Base-by-base conservation (phyloP, 1,139 yeast genomes). In the Yamadazyma conglobata region DNA sequence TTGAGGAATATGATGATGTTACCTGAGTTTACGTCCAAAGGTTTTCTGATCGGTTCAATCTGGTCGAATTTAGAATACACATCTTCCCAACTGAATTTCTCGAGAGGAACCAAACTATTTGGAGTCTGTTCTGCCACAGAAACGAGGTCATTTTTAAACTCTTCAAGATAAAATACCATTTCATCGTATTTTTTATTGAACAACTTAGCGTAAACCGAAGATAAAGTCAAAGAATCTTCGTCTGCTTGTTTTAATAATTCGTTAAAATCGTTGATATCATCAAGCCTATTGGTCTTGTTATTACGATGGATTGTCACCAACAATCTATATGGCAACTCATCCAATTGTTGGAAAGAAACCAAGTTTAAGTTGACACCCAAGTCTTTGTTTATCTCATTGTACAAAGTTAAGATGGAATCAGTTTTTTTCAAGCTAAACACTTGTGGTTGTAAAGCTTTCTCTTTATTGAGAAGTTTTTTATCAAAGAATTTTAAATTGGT, bases 241-340 rank as follows among this genome's bases (percentile, higher is more conserved):
- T 15, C 13, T 8, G 24, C 25, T 8, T 23, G 30, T 17, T 22
- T 20, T 3, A 50, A 27, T 10, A 37, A 30, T 19, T 32, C 39
- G 8, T 61, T 60, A 4, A 57, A 62, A 2, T 69, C 64, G 10
- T 85, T 52, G 3, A 70, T 73, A 4, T 62, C 49, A 38, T 78
- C 82, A 1, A 85, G 73, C 43, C 96, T 69, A 32, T 75, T 63
- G 0, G 96, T 85, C 39, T 73, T 76, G 52, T 87, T 87, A 44
- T 81, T 77, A 36, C 96, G 72, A 46, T 75, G 78, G 16, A 72
- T 75, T 58, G 86, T 67, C 10, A 73, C 60, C 76, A 93, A 75
- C 39, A 85, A 69, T 35, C 84, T 67, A 28, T 82, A 70, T 3
- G 66, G 62, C 16, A 56, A 46, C 2, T 18, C 50, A 1, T 59